Conservation (phyloP, 2,329 filamentous ascomycete genomes). For the Aureobasidium subglaciale region DNA sequence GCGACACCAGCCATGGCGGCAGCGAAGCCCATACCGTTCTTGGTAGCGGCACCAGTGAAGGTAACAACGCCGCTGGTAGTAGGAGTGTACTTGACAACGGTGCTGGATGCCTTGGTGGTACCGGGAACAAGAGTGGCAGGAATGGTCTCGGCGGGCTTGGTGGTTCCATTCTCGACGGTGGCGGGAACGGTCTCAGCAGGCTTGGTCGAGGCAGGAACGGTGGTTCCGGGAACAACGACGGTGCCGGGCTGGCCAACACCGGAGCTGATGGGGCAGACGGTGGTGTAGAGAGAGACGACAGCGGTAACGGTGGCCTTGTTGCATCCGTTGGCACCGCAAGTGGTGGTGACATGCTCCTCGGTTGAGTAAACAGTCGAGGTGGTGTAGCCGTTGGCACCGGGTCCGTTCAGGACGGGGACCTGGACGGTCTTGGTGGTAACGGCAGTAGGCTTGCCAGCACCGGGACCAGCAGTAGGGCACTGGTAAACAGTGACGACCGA, state of each 20-base stretch:
- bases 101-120: neutral
- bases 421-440: neutral
- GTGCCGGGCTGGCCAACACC: no score
- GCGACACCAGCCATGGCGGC: constrained; percentile 13
- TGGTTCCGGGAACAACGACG: neutral
- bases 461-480: neutral
- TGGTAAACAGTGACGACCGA: neutral
- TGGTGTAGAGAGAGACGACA: constrained; percentile 14
- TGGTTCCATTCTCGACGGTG: neutral
- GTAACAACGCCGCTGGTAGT: neutral
- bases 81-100: neutral
- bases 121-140: neutral
- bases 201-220: neutral
- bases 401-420: neutral
- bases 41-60: constrained; percentile 14
- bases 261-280: constrained; percentile 12
- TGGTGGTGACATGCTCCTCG: neutral
- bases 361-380: constrained; percentile 8
- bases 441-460: neutral
- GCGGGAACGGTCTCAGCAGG: neutral
- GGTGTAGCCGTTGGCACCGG: neutral
- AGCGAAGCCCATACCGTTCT: constrained; percentile 9
- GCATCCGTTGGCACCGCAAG: constrained; percentile 10
- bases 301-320: constrained; percentile 12
- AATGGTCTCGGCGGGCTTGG: neutral